Conservation (phyloP, 495 filamentous ascomycete genomes). For the Aspergillus kassunensis region DNA sequence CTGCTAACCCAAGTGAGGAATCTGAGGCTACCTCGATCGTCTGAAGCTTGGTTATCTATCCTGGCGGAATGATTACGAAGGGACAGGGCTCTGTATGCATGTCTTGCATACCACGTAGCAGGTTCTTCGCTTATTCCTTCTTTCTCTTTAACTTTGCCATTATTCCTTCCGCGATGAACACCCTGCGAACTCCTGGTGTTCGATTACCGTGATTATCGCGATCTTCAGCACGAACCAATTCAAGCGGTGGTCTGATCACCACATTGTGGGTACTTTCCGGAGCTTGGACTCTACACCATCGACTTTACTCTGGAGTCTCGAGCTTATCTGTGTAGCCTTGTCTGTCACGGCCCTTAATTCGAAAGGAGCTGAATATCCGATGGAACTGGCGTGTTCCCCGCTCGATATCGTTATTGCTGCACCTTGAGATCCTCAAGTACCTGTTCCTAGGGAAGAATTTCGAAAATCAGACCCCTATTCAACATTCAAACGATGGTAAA, state of each 20-base stretch:
- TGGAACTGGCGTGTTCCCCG: no score
- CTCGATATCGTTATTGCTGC: no score
- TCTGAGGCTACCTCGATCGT: not conserved
- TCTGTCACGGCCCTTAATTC: not conserved
- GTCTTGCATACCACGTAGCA: slow-evolving; percentile 1
- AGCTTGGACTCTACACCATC: not conserved
- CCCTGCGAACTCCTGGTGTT: slow-evolving; percentile 5
- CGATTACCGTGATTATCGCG: no score
- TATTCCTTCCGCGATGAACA: not conserved
- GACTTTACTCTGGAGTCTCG: not conserved
- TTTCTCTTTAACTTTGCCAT: not conserved
- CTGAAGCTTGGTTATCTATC: not conserved
- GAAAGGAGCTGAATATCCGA: not conserved
- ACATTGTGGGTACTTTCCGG: not conserved
- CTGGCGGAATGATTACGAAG: not conserved
- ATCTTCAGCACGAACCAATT: not conserved
- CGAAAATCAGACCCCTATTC: no score
- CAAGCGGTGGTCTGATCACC: not conserved
- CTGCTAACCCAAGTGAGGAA: not conserved
- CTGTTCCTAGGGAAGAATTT: no score
- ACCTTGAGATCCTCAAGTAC: no score
- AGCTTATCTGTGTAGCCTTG: not conserved
- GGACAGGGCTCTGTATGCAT: slow-evolving; percentile 4
- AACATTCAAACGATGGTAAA: no score
- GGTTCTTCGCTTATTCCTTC: no score